A percentile compares a stretch with the other conserved stretches of the same genome.
Conservation (phyloP, 2,329 filamentous ascomycete genomes). For the Ustilaginoidea virens region DNA sequence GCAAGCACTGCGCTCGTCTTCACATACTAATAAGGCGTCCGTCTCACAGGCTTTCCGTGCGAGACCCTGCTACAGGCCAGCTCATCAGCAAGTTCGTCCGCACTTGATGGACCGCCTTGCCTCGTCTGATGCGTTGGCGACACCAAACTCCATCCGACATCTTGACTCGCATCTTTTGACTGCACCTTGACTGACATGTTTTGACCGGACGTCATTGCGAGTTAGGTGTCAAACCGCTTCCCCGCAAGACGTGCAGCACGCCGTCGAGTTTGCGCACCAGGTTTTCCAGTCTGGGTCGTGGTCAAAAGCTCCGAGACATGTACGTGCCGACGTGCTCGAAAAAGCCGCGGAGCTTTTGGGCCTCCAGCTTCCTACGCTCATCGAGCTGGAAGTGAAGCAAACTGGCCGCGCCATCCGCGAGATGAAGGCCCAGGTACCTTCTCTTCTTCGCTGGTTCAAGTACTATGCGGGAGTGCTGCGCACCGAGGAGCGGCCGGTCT, state of each 20-base stretch:
- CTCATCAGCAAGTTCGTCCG: too few relatives aligned
- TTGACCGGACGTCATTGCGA: too few relatives aligned
- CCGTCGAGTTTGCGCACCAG: constrained; percentile 34
- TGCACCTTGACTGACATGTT: too few relatives aligned
- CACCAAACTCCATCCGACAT: too few relatives aligned
- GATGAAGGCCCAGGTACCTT: constrained; percentile 54
- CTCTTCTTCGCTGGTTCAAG: constrained; percentile 52
- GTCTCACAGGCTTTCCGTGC: too few relatives aligned
- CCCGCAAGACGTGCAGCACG: constrained; percentile 12
- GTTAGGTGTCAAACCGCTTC: constrained; percentile 17
- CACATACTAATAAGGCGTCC: too few relatives aligned
- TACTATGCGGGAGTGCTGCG: constrained; percentile 55
- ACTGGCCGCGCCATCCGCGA: constrained; percentile 54
- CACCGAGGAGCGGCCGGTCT: constrained; percentile 49
- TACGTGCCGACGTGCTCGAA: constrained; percentile 47
- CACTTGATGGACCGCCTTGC: too few relatives aligned
- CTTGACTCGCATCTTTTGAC: too few relatives aligned
- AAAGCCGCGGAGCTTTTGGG: constrained; percentile 39
- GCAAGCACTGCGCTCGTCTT: too few relatives aligned
- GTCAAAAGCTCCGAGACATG: constrained; percentile 41
- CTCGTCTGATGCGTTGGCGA: too few relatives aligned
- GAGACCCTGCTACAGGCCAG: too few relatives aligned
- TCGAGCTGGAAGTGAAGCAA: constrained; percentile 48
- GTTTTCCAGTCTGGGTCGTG: constrained; percentile 53
- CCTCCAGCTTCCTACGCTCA: constrained; percentile 35